Evolutionary conservation across 2,329 filamentous ascomycete genomes (phyloP), one percentile per base, ranked within the genome.

Genomic region (Botrytis aclada): DNA sequence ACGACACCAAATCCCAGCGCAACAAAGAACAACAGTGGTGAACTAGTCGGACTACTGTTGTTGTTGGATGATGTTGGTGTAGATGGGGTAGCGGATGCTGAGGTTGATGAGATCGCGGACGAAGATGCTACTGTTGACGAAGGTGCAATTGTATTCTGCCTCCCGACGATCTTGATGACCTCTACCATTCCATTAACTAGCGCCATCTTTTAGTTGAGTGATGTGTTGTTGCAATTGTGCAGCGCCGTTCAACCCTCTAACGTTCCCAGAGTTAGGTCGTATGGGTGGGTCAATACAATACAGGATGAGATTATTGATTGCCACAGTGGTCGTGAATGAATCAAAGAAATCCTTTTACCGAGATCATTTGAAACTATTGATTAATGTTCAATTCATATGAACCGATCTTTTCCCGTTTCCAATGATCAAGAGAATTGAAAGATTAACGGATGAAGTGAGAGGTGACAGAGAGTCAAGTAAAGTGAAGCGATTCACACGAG

Each of bases 1-100:
- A 99, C 96, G 32, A 99, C 96, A 78, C 96, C 96, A 80, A 99
- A 98, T 7, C 96, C 96, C 43, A 99, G 86, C 25, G 96, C 95
- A 72, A 98, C 94, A 81, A 98, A 98, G 84, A 98, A 98, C 9
- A 96, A 85, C 72, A 96, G 83, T 56, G 93, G 93, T 54, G 92
- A 94, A 81, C 88, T 93, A 62, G 89, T 92, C 51, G 87, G 88
- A 37, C 81, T 81, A 73, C 69, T 75, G 51, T 72, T 43, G 73
- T 74, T 18, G 77, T 22, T 54, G 58, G 77, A 73, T 14, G 81
- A 75, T 56, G 77, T 71, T 29, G 77, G 37, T 34, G 65, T n/a
- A 32, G 58, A 37, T 25, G 62, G 45, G 32, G 67, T 72, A n/a
- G 66, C 32, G n/a, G 71, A 72, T 60, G 78, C 70, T 34, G 71